These are phyloP conservation scores for Bombardia bombarda DNA, from an alignment of 495 filamentous ascomycete genomes.

Conservation along the genomic window DNA sequence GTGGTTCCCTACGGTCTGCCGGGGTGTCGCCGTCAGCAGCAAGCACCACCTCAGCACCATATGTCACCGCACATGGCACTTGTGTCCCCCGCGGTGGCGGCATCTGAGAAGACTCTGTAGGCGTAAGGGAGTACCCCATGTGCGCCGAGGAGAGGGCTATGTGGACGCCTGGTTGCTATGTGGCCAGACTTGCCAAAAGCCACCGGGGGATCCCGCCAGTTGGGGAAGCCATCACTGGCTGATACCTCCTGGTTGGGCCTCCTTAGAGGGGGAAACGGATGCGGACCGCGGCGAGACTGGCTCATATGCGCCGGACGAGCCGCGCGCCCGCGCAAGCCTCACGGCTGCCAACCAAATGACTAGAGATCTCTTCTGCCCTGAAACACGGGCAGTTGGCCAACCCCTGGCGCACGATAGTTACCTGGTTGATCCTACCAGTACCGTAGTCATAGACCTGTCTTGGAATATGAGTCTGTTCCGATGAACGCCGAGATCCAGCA, in stretches of 20 bases:
- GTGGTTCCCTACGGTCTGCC: neutral
- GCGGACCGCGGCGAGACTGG: neutral
- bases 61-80: neutral
- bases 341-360: slow-evolving; percentile 5
- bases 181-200: slow-evolving; percentile 4
- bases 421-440: slow-evolving; percentile 39
- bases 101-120: neutral
- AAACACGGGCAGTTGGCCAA: neutral
- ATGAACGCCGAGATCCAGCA: too few relatives aligned
- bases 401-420: neutral
- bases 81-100: neutral
- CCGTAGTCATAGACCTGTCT: slow-evolving; percentile 68
- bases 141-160: slow-evolving; percentile 4
- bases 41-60: neutral
- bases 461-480: too few relatives aligned
- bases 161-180: slow-evolving; percentile 3
- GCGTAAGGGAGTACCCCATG: neutral
- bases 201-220: slow-evolving; percentile 1
- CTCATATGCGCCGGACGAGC: slow-evolving; percentile 6
- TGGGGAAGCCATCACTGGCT: neutral
- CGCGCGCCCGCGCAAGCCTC: slow-evolving; percentile 9
- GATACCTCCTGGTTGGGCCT: slow-evolving; percentile 16
- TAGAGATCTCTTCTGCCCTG: slow-evolving; percentile 5
- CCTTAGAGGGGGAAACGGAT: slow-evolving; percentile 10
- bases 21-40: neutral